phyloP scores from a whole-genome alignment of 2,329 filamentous ascomycete genomes.

The Botrytis elliptica region DNA sequence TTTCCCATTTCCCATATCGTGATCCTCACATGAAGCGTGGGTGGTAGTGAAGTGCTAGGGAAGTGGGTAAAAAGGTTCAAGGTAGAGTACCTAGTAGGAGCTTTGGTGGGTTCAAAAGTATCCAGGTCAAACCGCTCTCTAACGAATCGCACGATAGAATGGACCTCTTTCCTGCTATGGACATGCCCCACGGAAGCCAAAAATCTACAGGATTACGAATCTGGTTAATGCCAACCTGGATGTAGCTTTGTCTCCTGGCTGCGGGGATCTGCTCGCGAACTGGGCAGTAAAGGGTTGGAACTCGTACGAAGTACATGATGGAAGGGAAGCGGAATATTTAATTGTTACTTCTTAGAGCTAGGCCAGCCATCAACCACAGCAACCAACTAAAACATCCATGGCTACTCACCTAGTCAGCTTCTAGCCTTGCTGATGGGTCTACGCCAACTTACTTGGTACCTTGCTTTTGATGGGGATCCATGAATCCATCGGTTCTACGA shows the following conservation, averaged over 20 bases:
- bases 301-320: neutral
- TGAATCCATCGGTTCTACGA: conserved; percentile 18
- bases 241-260: neutral
- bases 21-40: neutral
- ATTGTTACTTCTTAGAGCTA: neutral
- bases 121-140: neutral
- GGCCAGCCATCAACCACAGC: neutral
- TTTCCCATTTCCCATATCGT: neutral
- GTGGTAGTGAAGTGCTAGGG: neutral
- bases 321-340: neutral
- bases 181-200: neutral
- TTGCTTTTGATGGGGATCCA: conserved; percentile 13
- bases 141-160: neutral
- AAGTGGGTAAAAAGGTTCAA: neutral
- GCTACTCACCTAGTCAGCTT: conserved; percentile 5
- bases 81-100: neutral
- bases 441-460: conserved; percentile 4
- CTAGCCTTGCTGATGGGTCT: conserved; percentile 13
- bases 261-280: conserved; percentile 4
- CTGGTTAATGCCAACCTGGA: neutral
- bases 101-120: conserved; percentile 3
- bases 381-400: conserved; percentile 3
- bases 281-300: neutral
- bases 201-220: neutral
- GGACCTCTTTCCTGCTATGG: neutral